These are phyloP conservation scores for Myochromella boudieri DNA, from an alignment of 768 basidiomycete species.

Conservation along the genomic window DNA sequence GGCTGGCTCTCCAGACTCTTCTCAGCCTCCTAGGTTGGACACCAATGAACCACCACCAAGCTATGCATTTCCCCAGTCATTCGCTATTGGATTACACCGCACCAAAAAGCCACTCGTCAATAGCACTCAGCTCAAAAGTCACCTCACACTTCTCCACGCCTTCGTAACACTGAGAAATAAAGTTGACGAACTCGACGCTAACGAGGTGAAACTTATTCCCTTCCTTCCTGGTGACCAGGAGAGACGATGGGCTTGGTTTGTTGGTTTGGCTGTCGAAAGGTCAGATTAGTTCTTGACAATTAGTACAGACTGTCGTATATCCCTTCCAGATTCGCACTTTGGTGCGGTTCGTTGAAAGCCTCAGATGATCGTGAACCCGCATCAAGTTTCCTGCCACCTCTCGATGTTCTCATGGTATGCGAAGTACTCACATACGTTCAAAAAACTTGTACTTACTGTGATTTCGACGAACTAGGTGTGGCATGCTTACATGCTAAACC, in stretches of 20 bases:
- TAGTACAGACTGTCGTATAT: too few relatives aligned
- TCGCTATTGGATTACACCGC: conserved; percentile 24
- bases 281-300: too few relatives aligned
- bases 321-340: conserved; percentile 11
- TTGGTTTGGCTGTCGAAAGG: conserved; percentile 15
- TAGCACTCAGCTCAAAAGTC: conserved; percentile 19
- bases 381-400: conserved; percentile 12
- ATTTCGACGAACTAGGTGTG: conserved; percentile 12
- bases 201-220: background rate
- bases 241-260: conserved; percentile 16
- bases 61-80: conserved; percentile 29
- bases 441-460: background rate
- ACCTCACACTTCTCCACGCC: background rate
- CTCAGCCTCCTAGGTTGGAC: background rate
- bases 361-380: conserved; percentile 2
- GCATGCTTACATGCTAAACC: conserved; percentile 20
- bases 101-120: conserved; percentile 27
- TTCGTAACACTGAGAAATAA: background rate
- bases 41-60: conserved; percentile 19
- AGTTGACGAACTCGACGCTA: conserved; percentile 7
- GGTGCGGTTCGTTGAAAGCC: conserved; percentile 13
- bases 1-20: too few relatives aligned
- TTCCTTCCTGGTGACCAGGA: conserved; percentile 8
- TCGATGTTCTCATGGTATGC: conserved; percentile 18
- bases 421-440: too few relatives aligned